These are phyloP conservation scores for Zhuliangozyma parablackwelliae DNA, from an alignment of 1,139 yeast genomes.

Conservation along the genomic window DNA sequence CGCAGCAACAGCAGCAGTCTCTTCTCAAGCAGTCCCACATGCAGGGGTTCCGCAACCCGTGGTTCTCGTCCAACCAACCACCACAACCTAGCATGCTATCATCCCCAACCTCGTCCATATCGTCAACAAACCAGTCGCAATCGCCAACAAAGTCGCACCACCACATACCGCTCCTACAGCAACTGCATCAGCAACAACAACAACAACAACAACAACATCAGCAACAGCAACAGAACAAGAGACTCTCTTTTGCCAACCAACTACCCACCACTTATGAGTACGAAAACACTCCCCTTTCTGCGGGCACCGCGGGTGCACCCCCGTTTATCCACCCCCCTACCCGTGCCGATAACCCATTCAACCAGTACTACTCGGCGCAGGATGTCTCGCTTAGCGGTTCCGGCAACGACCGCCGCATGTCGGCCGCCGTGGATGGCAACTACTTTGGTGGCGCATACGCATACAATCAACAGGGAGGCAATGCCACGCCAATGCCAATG, in stretches of 20 bases:
- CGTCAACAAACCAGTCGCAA: constrained; percentile 11
- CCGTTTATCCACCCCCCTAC: constrained; percentile 44
- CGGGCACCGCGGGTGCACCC: constrained; percentile 10
- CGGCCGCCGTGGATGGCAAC: constrained; percentile 37
- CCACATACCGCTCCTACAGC: constrained; percentile 20
- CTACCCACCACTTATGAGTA: constrained; percentile 52
- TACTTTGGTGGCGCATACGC: constrained; percentile 10
- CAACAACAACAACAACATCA: constrained; percentile 19
- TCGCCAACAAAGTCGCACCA: constrained; percentile 28
- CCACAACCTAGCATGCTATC: constrained; percentile 7
- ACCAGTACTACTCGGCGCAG: constrained; percentile 40
- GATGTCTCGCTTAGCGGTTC: constrained; percentile 26
- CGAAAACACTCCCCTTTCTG: constrained; percentile 10
- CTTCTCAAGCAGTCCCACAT: constrained; percentile 9
- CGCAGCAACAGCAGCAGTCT: constrained; percentile 11
- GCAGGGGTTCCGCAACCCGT: constrained; percentile 42
- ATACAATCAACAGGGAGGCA: constrained; percentile 3
- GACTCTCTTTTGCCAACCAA: constrained; percentile 41
- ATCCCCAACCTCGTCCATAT: constrained; percentile 8
- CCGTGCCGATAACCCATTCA: constrained; percentile 46
- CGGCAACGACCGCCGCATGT: constrained; percentile 37
- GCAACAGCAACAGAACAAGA: constrained; percentile 24
- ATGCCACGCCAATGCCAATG: constrained; percentile 10
- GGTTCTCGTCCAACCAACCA: constrained; percentile 31
- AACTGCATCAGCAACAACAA: constrained; percentile 7